Percentiles rank a stretch among this genome's conserved stretches.
Evolutionary conservation across 73 alveolate species (phyloP).

Genomic region (Uronychia setigera): DNA sequence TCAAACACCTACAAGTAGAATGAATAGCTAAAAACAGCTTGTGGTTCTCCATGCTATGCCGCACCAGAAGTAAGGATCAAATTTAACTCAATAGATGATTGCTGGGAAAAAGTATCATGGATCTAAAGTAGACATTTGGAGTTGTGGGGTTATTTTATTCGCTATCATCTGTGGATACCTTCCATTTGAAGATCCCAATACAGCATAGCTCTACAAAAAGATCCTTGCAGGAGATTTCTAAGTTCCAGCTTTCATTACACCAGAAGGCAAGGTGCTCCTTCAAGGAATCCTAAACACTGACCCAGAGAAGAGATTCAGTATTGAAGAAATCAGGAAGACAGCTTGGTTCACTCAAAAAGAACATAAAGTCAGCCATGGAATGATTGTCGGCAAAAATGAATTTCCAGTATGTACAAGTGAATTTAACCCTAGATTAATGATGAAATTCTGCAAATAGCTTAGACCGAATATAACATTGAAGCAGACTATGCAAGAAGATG

Average conservation of each 20-base stretch:
- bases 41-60: constrained; percentile 85
- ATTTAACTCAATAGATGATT: constrained; percentile 45
- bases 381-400: constrained; percentile 20
- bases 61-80: constrained; percentile 71
- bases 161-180: constrained; percentile 89
- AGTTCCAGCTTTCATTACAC: constrained; percentile 73
- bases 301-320: constrained; percentile 86
- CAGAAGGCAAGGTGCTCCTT: constrained; percentile 71
- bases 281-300: constrained; percentile 82
- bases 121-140: constrained; percentile 78
- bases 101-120: constrained; percentile 74
- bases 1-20: constrained; percentile 39
- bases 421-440: not conserved
- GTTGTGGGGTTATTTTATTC: constrained; percentile 84
- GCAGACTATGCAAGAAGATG: constrained; percentile 62
- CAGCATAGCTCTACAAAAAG: constrained; percentile 73
- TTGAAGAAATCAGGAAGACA: constrained; percentile 80
- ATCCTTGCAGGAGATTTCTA: constrained; percentile 71
- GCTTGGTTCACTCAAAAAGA: constrained; percentile 70
- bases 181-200: constrained; percentile 88
- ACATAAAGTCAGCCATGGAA: constrained; percentile 13
- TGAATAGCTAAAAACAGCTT: constrained; percentile 63
- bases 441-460: not conserved
- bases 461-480: constrained; percentile 56
- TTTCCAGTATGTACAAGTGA: constrained; percentile 25